Conservation (phyloP, 1,139 yeast species). For the Lodderomyces metapsilosis region DNA sequence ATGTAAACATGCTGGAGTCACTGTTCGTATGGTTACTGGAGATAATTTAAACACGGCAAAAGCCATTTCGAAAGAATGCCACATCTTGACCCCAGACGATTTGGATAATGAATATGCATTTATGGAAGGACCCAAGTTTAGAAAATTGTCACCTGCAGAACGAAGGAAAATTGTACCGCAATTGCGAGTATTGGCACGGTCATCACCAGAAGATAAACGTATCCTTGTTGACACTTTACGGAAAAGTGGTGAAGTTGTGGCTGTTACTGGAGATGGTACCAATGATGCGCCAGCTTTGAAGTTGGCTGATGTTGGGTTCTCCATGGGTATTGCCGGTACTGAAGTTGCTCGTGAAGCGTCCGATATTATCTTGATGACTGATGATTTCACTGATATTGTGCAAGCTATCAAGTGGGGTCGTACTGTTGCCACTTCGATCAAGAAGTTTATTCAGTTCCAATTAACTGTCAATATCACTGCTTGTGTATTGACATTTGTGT, state of each 20-base stretch:
- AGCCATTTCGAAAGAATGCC: conserved; percentile 85
- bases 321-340: conserved; percentile 93
- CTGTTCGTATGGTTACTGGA: conserved; percentile 97
- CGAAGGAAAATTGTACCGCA: conserved; percentile 63
- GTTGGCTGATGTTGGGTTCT: conserved; percentile 88
- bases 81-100: conserved; percentile 61
- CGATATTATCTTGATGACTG: conserved; percentile 92
- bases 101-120: conserved; percentile 56
- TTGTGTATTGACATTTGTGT: conserved; percentile 85
- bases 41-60: conserved; percentile 88
- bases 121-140: conserved; percentile 92
- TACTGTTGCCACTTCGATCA: conserved; percentile 91
- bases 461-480: conserved; percentile 96
- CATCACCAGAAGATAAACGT: conserved; percentile 94
- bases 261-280: conserved; percentile 98
- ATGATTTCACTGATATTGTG: conserved; percentile 91
- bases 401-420: conserved; percentile 99
- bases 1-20: conserved; percentile 88
- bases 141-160: conserved; percentile 62
- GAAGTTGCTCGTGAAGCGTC: conserved; percentile 95
- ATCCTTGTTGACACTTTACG: conserved; percentile 81
- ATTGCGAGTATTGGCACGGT: conserved; percentile 84
- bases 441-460: conserved; percentile 94
- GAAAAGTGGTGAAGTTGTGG: conserved; percentile 86
- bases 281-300: conserved; percentile 95